Evolutionary conservation across 495 filamentous ascomycete species (phyloP), one percentile per base, ranked within the genome.

Genomic region (Amphirosellinia nigrospora): DNA sequence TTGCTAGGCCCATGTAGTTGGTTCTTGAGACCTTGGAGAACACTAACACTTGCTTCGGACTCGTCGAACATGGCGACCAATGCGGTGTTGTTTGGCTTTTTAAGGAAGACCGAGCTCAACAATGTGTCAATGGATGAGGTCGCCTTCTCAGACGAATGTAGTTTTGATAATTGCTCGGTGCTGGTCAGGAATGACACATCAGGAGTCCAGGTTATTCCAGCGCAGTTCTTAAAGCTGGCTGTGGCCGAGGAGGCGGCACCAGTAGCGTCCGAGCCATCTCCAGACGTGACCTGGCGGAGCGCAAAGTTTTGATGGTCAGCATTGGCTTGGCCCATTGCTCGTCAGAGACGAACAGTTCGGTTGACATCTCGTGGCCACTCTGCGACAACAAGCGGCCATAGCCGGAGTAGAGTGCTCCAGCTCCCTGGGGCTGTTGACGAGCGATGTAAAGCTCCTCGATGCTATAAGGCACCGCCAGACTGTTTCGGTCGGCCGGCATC

Each of bases 391-490:
- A 53, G 26, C 50, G 50, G 23, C 50, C 50, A 30, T 53, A 53
- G 50, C 50, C 50, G 23, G 50, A 53, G 23, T 53, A 53, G 23
- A 53, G 50, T 30, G 21, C 8, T 28, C 50, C 50, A 2, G 23
- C 23, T 53, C 50, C 50, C 26, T 53, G 4, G 23, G 50, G 50
- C 23, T 53, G 50, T 13, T 53, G 9, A 53, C 10, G 23, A 11
- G 50, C 50, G 23, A 53, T 26, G 23, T 53, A 67, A 13, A 67
- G 34, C 48, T 58, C 26, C 2, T 39, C 28, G 15, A 67, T 38
- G 28, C 64, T 52, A 34, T 56, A 67, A n/a, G 64, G 64, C n/a
- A 67, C 64, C 8, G 50, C 64, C 64, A 30, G 50, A 30, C 16
- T 53, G 50, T 16, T 53, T 53, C 50, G 50, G 50, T 26, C 50